Evolutionary conservation across 176 grass and related monocot species (phyloP).

Genomic region (Oryza glumipatula): DNA sequence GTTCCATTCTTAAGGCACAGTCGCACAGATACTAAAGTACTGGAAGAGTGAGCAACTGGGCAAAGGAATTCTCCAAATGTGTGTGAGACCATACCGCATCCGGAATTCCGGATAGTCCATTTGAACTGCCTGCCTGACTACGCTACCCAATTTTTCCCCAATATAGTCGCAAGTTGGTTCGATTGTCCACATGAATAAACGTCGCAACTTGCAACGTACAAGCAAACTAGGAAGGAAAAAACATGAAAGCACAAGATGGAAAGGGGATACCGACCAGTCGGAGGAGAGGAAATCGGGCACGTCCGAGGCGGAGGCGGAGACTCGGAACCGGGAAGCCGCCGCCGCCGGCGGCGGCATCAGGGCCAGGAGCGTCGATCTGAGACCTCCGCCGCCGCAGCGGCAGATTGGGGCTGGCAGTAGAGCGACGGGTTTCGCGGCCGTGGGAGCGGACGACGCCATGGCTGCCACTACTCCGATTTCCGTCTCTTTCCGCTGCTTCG

Average conservation of each 20-base stretch:
- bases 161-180: neutral
- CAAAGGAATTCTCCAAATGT: neutral
- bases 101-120: neutral
- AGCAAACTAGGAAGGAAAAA: neutral
- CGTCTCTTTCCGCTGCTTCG: constrained; percentile 8
- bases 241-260: neutral
- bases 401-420: neutral
- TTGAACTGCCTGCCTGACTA: constrained; percentile 2
- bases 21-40: neutral
- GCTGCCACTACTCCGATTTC: neutral
- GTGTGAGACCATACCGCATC: neutral
- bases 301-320: constrained; percentile 53
- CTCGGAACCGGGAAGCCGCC: constrained; percentile 30
- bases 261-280: constrained; percentile 55
- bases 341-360: neutral
- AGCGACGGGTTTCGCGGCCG: constrained; percentile 32
- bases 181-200: neutral
- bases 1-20: neutral
- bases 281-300: constrained; percentile 91
- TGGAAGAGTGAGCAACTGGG: neutral
- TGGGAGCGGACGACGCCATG: constrained; percentile 52
- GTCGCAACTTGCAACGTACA: neutral
- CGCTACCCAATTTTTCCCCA: neutral
- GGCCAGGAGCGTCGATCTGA: neutral
- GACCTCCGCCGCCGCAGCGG: neutral